Conservation (phyloP, 2,329 filamentous ascomycete genomes). For the Fusarium euwallaceae region DNA sequence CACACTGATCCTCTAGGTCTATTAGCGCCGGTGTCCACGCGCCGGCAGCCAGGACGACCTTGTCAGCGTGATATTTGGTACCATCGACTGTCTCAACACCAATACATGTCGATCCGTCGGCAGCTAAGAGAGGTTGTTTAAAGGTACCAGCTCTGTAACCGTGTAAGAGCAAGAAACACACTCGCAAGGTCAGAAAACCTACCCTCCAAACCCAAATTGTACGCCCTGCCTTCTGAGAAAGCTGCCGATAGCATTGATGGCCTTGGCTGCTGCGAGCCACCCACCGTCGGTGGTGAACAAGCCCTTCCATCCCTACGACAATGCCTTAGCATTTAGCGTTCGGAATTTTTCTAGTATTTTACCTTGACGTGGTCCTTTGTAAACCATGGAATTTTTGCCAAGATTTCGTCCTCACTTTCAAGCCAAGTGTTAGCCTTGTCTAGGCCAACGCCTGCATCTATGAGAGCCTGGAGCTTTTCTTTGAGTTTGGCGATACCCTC, state of each 20-base stretch:
- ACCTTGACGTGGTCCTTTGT: conserved; percentile 14
- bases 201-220: conserved; percentile 14
- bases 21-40: conserved; percentile 7
- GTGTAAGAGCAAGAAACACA: background rate
- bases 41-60: conserved; percentile 11
- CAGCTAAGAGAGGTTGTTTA: background rate
- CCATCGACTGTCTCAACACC: conserved; percentile 10
- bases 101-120: conserved; percentile 10
- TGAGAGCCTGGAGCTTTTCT: background rate
- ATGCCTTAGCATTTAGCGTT: background rate
- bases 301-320: conserved; percentile 15
- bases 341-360: background rate
- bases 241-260: conserved; percentile 12
- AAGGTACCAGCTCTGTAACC: conserved; percentile 1
- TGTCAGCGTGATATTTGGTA: conserved; percentile 10
- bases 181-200: background rate
- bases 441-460: background rate
- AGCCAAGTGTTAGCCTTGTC: conserved; percentile 13
- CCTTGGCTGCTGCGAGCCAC: conserved; percentile 19
- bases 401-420: conserved; percentile 6
- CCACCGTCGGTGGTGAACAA: background rate
- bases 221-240: conserved; percentile 12
- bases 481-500: conserved; percentile 2
- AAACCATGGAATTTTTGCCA: conserved; percentile 5
- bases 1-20: conserved; percentile 12